A percentile compares a stretch with the other conserved stretches of the same genome.
Conservation (phyloP, 1,139 yeast genomes). For the Arxiozyma telluris region DNA sequence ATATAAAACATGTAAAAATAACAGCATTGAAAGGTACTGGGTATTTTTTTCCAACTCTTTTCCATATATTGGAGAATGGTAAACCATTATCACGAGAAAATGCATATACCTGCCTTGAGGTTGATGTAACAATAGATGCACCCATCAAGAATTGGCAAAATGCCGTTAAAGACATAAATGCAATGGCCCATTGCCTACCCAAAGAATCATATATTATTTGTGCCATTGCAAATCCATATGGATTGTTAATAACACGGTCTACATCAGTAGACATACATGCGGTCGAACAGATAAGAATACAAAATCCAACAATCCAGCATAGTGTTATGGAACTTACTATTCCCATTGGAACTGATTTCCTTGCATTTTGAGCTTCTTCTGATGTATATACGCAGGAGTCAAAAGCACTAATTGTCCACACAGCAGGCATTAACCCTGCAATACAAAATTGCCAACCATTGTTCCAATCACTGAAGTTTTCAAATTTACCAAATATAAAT, state of each 20-base stretch:
- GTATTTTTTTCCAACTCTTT: slow-evolving; percentile 40
- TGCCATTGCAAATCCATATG: slow-evolving; percentile 52
- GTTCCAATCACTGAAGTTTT: slow-evolving; percentile 51
- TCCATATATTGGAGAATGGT: slow-evolving; percentile 41
- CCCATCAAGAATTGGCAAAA: slow-evolving; percentile 63
- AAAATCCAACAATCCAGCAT: slow-evolving; percentile 56
- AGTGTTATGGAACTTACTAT: slow-evolving; percentile 45
- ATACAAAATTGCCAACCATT: slow-evolving; percentile 50
- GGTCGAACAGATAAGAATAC: slow-evolving; percentile 44
- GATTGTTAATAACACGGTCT: slow-evolving; percentile 35
- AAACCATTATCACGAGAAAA: slow-evolving; percentile 47
- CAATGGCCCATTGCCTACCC: slow-evolving; percentile 63
- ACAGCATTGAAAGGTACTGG: slow-evolving; percentile 56
- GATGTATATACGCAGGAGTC: slow-evolving; percentile 66
- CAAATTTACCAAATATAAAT: slow-evolving; percentile 48
- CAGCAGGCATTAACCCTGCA: slow-evolving; percentile 46
- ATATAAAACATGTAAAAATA: slow-evolving; percentile 40
- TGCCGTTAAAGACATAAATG: slow-evolving; percentile 52
- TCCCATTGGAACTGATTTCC: slow-evolving; percentile 59
- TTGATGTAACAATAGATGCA: slow-evolving; percentile 43
- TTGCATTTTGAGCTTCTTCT: slow-evolving; percentile 62
- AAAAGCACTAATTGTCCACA: slow-evolving; percentile 60
- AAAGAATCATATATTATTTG: slow-evolving; percentile 56
- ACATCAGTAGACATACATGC: slow-evolving; percentile 52
- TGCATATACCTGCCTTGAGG: slow-evolving; percentile 45